Evolutionary conservation across 495 filamentous ascomycete genomes (phyloP), one percentile per base, ranked within the genome.

Genomic region (Podospora pseudopauciseta): DNA sequence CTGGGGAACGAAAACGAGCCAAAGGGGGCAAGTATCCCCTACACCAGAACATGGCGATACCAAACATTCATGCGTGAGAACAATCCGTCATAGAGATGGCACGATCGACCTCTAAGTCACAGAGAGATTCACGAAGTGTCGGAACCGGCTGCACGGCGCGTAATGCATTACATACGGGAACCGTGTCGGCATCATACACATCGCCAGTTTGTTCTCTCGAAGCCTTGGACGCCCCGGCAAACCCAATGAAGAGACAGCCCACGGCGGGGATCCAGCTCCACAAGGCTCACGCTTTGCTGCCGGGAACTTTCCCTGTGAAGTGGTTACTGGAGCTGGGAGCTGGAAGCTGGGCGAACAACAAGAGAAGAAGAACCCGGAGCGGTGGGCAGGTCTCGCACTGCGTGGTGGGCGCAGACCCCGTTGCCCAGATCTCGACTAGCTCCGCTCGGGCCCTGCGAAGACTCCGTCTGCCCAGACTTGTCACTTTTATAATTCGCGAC

Each of bases 371-470:
- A 23, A 23, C 23, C 49, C 65, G 59, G 58, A 57, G 64, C 64
- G 28, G 32, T 63, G 71, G 59, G 68, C 65, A 32, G 30, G 4
- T 32, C 30, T 32, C 30, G 30, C 30, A 15, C 15, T 23, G 39
- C 39, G 39, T 49, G 39, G 39, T 49, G 39, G 7, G 39, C 39
- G 39, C 39, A 49, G 18, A 49, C 32, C 54, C 68, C 65, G 65
- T 23, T 27, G 27, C 28, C n/a, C 56, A 23, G 28, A 28, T n/a
- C 34, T 27, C 13, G 49, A 16, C 28, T 16, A 19, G 18, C 58
- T 32, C 69, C 67, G 59, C 71, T 72, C 73, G 72, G 72, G 60
- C 63, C 59, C 44, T 70, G 68, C 65, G 67, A 72, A 72, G 28
- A 63, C 59, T 56, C 72, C 72, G 72, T 65, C 62, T 26, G 6